Base-by-base conservation (phyloP, 2,329 filamentous ascomycete genomes). In the Rutstroemia sp. region DNA sequence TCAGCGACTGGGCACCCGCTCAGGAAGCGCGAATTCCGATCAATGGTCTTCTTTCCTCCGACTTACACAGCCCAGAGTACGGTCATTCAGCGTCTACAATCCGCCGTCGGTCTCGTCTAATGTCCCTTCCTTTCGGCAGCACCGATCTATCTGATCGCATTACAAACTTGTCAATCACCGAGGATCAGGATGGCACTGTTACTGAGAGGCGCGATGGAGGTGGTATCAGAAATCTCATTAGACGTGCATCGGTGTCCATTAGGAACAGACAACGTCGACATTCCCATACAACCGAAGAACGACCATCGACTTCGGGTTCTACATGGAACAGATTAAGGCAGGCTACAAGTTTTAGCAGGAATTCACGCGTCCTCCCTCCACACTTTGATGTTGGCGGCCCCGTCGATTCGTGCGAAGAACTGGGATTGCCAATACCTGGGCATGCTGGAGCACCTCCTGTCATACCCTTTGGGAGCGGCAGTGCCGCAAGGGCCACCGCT, bases 391-490 rank as follows among this genome's bases (percentile, higher is more conserved):
- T 42, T 16, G 61, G 63, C 12, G 59, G 56, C 2, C 52, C 50
- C 14, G 58, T 60, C 10, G 63, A 65, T 37, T 61, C 61, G 5
- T 57, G 56, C 21, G 61, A 63, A 14, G 60, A 65, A 48, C 56
- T 62, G 23, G 37, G 58, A 16, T 41, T 61, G 21, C 63, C 66
- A 6, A 63, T 66, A 42, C 67, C 68, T 19, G 67, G 68, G 39
- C 61, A 75, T 56, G 75, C 76, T 30, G 72, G 72, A 34, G 79
- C 78, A 56, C 83, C 83, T 4, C 82, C 83, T 0, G 71, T 83
- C 57, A 84, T 86, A 27, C 83, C 83, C 3, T 72, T 72, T 10
- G 77, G 83, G 54, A 79, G 76, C 0, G 82, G 83, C 38, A 79
- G 76, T n/a, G 81, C 81, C 1, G 81, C 83, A 57, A 79, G 82